Evolutionary conservation across 2,329 filamentous ascomycete genomes (phyloP).

Genomic region (Aspergillus bombycis): DNA sequence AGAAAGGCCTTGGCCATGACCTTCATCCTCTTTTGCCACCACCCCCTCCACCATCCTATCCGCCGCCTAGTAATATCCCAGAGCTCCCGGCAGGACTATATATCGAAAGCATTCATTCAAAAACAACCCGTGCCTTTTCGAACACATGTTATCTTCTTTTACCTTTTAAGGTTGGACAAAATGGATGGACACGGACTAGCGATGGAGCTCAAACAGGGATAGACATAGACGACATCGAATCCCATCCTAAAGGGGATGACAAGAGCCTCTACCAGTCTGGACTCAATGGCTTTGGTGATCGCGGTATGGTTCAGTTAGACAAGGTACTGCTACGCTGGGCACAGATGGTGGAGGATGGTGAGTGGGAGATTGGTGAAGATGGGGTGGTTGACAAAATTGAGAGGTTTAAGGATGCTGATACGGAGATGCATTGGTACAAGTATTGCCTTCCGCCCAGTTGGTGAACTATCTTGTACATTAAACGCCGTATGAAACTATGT

Average conservation of each 20-base stretch:
- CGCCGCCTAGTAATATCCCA: no score
- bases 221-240: neutral
- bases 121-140: neutral
- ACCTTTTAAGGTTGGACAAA: neutral
- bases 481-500: no score
- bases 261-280: constrained; percentile 4
- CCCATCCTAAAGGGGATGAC: neutral
- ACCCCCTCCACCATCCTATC: neutral
- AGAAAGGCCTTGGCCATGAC: neutral
- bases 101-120: neutral
- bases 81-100: constrained; percentile 4
- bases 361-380: constrained; percentile 8
- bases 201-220: neutral
- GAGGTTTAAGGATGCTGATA: constrained; percentile 13
- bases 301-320: constrained; percentile 1
- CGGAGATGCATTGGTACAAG: constrained; percentile 5
- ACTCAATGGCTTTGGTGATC: neutral
- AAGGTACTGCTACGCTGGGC: constrained; percentile 8
- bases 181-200: neutral
- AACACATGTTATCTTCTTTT: constrained; percentile 1
- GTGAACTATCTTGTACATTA: neutral
- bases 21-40: neutral
- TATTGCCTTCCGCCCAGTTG: constrained; percentile 9
- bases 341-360: neutral
- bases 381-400: constrained; percentile 9